Base-by-base conservation (phyloP, 108 stramenopile genomes). In the Mediolabrus comicus region DNA sequence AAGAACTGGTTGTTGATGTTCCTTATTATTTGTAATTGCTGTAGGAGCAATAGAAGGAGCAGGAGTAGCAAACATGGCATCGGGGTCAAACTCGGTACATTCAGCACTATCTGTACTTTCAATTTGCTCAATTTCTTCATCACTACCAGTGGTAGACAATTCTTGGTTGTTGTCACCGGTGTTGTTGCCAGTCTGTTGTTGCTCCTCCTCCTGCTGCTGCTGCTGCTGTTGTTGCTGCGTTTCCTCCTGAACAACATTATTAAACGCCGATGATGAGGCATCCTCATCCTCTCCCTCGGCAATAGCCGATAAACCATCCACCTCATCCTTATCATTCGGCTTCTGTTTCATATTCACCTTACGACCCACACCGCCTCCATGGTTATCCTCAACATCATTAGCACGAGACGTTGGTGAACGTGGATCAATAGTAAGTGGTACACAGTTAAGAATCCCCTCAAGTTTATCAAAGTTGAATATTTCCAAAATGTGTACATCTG, bases 401-500 rank as follows among this genome's bases (percentile, higher is more conserved):
- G 7, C 33, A 33, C 9, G 46, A 49, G 46, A 22, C 22, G 17
- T 22, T 0, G 46, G 75, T 57, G 70, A 71, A 14, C 77, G 57
- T 19, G 77, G 77, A 67, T 79, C 77, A n/a, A 79, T 65, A 27
- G 31, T 38, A 25, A 79, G 29, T 3, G 70, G 69, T 14, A 79
- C 77, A 46, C 77, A 79, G 30, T 66, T 79, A 22, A 79, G 52
- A 22, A 63, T 54, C 34, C 55, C 55, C 43, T 79, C 77, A 5
- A 71, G 34, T 26, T 64, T 71, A 16, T 79, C 77, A 29, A 79
- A 61, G 16, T 65, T 60, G 14, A 79, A 66, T 19, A 54, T 31
- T 56, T 56, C 30, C 6, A 4, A 56, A 5, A n/a, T 25, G 55
- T 11, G 26, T 10, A 56, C 16, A 5, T 56, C 29, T 2, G 28